phyloP scores from a whole-genome alignment of 129 eudicot genomes.

The Centrapalus pauciflorus region DNA sequence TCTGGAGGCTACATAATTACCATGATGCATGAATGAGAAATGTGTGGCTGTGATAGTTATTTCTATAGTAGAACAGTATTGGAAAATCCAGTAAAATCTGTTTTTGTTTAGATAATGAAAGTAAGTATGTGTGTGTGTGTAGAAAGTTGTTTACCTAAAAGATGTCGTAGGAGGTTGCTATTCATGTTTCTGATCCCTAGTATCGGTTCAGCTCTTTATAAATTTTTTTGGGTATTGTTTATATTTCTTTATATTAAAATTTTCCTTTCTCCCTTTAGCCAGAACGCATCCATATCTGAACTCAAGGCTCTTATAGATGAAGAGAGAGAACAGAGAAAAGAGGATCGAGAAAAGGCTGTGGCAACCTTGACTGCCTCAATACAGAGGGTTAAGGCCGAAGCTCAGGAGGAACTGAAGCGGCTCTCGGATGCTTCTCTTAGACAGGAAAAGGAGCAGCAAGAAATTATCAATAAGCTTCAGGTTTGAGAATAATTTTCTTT shows the following conservation, averaged over 20 bases:
- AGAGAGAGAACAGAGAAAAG: conserved; percentile 92
- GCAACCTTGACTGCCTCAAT: conserved; percentile 51
- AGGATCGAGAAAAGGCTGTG: conserved; percentile 76
- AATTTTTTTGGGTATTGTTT: no score
- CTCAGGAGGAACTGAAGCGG: conserved; percentile 78
- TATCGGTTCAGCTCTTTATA: neutral
- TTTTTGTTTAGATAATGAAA: neutral
- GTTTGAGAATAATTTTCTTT: conserved; percentile 28
- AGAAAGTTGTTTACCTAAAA: neutral
- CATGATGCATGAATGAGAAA: neutral
- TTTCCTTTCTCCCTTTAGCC: conserved; percentile 47
- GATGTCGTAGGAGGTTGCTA: neutral
- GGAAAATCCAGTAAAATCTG: neutral
- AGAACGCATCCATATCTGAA: conserved; percentile 70
- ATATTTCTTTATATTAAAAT: conserved; percentile 4
- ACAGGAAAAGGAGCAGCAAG: conserved; percentile 92
- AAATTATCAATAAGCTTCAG: conserved; percentile 90
- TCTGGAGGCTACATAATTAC: conserved; percentile 1
- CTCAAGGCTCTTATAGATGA: conserved; percentile 68
- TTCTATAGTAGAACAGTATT: neutral
- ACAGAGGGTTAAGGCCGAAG: conserved; percentile 76
- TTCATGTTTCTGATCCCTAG: neutral
- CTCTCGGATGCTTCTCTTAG: conserved; percentile 53
- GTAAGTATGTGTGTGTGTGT: neutral
- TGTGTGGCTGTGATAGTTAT: neutral